Base-by-base conservation (phyloP, 345 rosid species). In the Populus ilicifolia region DNA sequence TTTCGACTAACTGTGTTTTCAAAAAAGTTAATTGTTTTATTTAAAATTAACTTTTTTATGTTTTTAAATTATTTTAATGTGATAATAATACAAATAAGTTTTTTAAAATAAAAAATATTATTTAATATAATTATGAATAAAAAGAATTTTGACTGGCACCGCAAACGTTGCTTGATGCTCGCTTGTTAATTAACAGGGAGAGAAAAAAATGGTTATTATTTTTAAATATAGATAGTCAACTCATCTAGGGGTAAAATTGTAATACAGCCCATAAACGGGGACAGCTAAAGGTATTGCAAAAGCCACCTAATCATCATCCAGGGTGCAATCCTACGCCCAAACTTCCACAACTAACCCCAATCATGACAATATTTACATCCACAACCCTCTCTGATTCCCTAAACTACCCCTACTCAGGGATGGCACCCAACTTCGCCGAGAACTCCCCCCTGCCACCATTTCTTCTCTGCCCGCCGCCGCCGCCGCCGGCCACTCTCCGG, bases 341-440 rank as follows among this genome's bases (percentile, higher is more conserved):
- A 4, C 4, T 25, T 70, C 48, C 3, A 16, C 43, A 35, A 69
- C 25, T 38, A 2, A 71, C 27, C 69, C 62, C 29, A 44, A 6
- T 63, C 61, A 4, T 74, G 48, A 25, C 79, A 21, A 25, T 79
- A 79, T 73, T 76, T 77, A 76, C 82, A 72, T 23, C 80, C 81
- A 56, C 75, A 70, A 81, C 85, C 82, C 39, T 59, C n/a, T 0
- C 35, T 44, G 1, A 43, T 68, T 82, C 43, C 70, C 84, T 74
- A 77, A 67, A 73, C 81, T 85, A 76, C 72, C 83, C 83, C 85
- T 87, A 91, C 85, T 94, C 97, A 0, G 95, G 93, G 61, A 95
- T 93, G 5, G 94, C 89, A 72, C 80, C 83, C 85, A 95, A 83
- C 85, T 87, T 85, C 30, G 88, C 93, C 81, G 85, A 70, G 44